phyloP scores from a whole-genome alignment of 1,139 yeast genomes.

The Zygoascus sp. region DNA sequence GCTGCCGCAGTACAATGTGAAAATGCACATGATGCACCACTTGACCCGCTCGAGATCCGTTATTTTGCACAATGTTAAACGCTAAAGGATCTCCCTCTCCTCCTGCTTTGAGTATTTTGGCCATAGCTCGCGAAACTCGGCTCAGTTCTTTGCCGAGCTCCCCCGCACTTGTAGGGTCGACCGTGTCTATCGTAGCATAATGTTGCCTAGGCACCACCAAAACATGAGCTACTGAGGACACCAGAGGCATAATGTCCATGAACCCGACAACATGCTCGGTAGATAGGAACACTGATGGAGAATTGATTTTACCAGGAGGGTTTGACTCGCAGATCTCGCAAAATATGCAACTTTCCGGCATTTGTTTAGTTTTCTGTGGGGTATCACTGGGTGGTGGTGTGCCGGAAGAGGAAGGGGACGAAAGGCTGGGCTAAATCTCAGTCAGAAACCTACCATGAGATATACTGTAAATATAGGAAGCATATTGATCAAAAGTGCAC shows the following conservation, averaged over 20 bases:
- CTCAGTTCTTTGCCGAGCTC: slow-evolving; percentile 66
- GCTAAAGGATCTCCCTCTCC: slow-evolving; percentile 59
- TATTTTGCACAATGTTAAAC: slow-evolving; percentile 79
- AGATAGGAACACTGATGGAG: slow-evolving; percentile 26
- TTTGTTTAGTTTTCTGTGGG: too few relatives aligned
- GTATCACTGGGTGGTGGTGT: too few relatives aligned
- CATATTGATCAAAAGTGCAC: too few relatives aligned
- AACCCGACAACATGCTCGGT: slow-evolving; percentile 44
- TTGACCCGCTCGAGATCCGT: slow-evolving; percentile 84
- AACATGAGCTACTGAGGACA: slow-evolving; percentile 63
- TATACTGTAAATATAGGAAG: too few relatives aligned
- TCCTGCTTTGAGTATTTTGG: slow-evolving; percentile 15
- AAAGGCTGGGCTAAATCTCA: too few relatives aligned
- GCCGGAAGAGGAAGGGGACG: too few relatives aligned
- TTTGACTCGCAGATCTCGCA: slow-evolving; percentile 24
- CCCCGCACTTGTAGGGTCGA: slow-evolving; percentile 61
- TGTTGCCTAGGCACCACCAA: slow-evolving; percentile 78
- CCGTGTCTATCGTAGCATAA: slow-evolving; percentile 72
- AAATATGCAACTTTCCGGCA: slow-evolving; percentile 23
- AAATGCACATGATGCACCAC: slow-evolving; percentile 87
- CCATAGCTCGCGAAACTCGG: slow-evolving; percentile 53
- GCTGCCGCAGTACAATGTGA: slow-evolving; percentile 44
- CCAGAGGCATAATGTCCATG: slow-evolving; percentile 73
- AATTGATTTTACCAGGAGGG: slow-evolving; percentile 19
- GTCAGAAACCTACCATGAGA: too few relatives aligned